Percentiles rank a stretch among this genome's conserved stretches.
phyloP scores from a whole-genome alignment of 2,329 filamentous ascomycete genomes.

The Colletotrichum kahawae region DNA sequence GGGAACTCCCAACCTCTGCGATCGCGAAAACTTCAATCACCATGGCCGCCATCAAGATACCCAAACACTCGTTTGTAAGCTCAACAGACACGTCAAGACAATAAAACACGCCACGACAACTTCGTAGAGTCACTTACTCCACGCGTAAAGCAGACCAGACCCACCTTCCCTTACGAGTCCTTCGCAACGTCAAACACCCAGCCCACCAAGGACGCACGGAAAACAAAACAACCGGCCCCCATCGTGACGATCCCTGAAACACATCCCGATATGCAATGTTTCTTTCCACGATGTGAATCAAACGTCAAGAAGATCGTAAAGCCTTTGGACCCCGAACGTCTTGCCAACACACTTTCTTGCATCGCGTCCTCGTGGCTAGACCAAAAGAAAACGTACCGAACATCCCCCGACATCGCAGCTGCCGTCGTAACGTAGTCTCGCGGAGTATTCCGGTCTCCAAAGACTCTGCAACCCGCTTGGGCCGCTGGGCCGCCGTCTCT shows the following conservation, averaged over 20 bases:
- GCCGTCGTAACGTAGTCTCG: neutral
- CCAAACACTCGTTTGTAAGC: neutral
- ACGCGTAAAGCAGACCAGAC: neutral
- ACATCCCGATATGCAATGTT: neutral
- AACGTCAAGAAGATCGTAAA: rapidly evolving
- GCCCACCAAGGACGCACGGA: no score
- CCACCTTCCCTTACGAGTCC: neutral
- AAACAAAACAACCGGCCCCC: neutral
- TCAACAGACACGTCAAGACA: no score
- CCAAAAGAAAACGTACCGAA: neutral
- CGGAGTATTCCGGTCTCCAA: neutral
- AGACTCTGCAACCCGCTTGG: neutral
- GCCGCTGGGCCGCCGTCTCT: neutral
- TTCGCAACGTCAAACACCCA: neutral
- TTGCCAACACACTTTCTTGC: no score
- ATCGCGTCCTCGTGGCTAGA: neutral
- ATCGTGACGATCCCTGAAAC: neutral
- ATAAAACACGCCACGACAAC: neutral
- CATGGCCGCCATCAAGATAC: no score
- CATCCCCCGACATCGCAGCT: neutral
- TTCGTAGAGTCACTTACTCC: neutral
- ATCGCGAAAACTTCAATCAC: no score
- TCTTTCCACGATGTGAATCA: neutral
- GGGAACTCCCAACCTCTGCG: neutral
- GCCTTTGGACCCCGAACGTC: neutral